Base-by-base conservation (phyloP, 441 rosid genomes). In the Erodium chrysanthum region DNA sequence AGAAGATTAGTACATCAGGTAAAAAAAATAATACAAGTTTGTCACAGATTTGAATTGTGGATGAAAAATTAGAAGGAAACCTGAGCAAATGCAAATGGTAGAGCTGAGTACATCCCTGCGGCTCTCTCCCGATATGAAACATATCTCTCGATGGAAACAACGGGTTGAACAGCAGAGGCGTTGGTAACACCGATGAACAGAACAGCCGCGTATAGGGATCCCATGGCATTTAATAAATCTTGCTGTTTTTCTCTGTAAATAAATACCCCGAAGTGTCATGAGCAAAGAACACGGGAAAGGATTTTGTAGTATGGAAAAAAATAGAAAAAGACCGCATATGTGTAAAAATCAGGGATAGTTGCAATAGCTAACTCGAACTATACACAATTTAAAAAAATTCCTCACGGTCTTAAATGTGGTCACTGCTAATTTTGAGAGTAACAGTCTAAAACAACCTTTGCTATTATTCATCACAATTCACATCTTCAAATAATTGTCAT, bases 61-160 rank as follows among this genome's bases (percentile, higher is more conserved):
- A 7, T 35, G 40, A 35, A 66, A 70, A 48, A 68, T 14, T 58
- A 33, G 75, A 50, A 44, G 67, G 31, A 21, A 8, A 90, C 94
- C 86, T 89, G 92, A 6, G 81, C 88, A 18, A 82, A 66, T 5
- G 92, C 95, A 72, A 84, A 88, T 15, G 95, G 88, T 73, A 88
- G 69, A 52, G 90, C 89, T 6, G 96, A 88, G 77, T 92, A 92
- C 91, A 92, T 88, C 70, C 96, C 88, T 56, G 92, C 96, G 33
- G 89, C 91, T 72, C 81, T 83, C 76, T 88, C 95, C 68, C 95
- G 79, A 23, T 88, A 88, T 61, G 84, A 88, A 6, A 90, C 92
- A 0, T 80, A 81, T 33, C 95, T 25, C 72, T 90, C 97, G 18
- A 85, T 56, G n/a, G 82, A 78, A 0, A 83, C 85, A 10, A 85